These are phyloP conservation scores for Sarocladium strictum DNA, from an alignment of 2,329 filamentous ascomycete genomes.

Conservation along the genomic window DNA sequence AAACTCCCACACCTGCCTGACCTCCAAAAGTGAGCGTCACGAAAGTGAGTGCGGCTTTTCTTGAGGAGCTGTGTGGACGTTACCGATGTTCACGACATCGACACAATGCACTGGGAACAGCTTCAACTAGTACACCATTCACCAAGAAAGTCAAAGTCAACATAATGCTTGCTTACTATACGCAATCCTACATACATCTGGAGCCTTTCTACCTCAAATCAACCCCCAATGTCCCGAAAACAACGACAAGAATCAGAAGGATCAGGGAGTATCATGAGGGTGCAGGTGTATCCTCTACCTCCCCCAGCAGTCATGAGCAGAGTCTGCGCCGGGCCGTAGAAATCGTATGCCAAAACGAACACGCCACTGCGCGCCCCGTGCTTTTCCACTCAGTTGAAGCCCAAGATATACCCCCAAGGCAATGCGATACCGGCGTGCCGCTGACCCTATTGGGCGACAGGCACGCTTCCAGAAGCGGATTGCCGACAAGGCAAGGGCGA, in stretches of 20 bases:
- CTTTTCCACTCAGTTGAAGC: too few relatives aligned
- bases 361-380: background rate
- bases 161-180: constrained; percentile 22
- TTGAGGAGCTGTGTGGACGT: too few relatives aligned
- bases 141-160: too few relatives aligned
- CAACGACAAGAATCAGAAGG: constrained; percentile 16
- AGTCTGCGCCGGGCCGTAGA: background rate
- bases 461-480: background rate
- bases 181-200: constrained; percentile 24
- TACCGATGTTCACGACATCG: background rate
- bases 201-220: background rate
- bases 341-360: constrained; percentile 6
- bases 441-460: background rate
- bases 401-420: too few relatives aligned
- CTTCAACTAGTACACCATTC: too few relatives aligned
- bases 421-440: too few relatives aligned
- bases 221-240: constrained; percentile 9
- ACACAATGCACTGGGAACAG: too few relatives aligned
- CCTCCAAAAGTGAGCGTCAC: too few relatives aligned
- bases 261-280: background rate
- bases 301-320: background rate
- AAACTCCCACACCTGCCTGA: too few relatives aligned
- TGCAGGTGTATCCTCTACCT: background rate
- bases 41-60: too few relatives aligned
- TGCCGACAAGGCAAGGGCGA: background rate